Evolutionary conservation across 352 stramenopile genomes (phyloP), one percentile per base, ranked within the genome.

Genomic region (Halophytophthora polymorphica): DNA sequence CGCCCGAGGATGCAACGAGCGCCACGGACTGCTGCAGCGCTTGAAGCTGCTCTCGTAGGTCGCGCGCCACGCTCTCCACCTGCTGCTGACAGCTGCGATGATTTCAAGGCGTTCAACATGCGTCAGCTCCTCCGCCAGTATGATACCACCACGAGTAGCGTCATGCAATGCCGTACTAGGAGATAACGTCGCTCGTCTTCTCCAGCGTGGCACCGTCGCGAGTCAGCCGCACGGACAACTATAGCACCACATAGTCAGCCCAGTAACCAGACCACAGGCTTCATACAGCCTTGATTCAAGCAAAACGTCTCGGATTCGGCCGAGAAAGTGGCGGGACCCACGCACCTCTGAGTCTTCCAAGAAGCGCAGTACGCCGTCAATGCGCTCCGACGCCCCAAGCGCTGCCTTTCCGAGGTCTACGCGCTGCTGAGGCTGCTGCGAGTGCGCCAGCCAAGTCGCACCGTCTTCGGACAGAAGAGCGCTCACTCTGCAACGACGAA

Each of bases 271-370:
- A 31, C 8, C 25, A 31, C 25, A 31, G 8, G 25, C 25, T n/a
- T n/a, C n/a, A n/a, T n/a, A n/a, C n/a, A n/a, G n/a, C n/a, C n/a
- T n/a, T n/a, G n/a, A n/a, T n/a, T n/a, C 13, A 3, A 41, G 38
- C 38, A 18, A 46, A 19, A 31, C 25, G 8, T 8, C 25, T 31
- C 4, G 2, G 2, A 10, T 13, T 33, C 5, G 13, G 19, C 6
- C 22, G 31, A 34, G 33, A 11, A 8, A 28, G 2, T 11, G 33
- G 41, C 22, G 33, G 14, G 25, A 35, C 0, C 3, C 18, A 49
- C 17, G 1, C 36, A 76, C 69, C 65, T 77, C 63, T 5, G 64
- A 61, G 45, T 53, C 56, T 33, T 72, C 66, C 14, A 80, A 64
- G 39, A 80, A 77, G 5, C 21, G 40, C 13, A 80, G 59, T 7